phyloP scores from a whole-genome alignment of 345 rosid genomes.

The Syzygium aqueum region DNA sequence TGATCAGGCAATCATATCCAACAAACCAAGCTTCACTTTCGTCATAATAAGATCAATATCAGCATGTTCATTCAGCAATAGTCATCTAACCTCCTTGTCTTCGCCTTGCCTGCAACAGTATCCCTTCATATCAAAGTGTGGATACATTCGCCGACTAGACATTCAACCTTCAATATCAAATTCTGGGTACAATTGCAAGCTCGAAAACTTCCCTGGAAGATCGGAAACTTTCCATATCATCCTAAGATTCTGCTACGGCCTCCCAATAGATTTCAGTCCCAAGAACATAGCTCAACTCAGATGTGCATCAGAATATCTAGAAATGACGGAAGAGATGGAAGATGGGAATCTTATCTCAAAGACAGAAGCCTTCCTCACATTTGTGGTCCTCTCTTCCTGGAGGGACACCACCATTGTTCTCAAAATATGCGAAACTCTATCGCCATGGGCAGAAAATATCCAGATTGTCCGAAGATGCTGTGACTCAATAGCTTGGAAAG shows the following conservation, averaged over 20 bases:
- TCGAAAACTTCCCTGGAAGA: conserved; percentile 77
- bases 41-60: neutral
- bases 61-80: neutral
- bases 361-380: conserved; percentile 77
- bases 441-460: conserved; percentile 89
- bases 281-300: conserved; percentile 53
- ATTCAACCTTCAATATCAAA: conserved; percentile 52
- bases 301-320: conserved; percentile 77
- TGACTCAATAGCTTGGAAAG: conserved; percentile 76
- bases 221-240: conserved; percentile 57
- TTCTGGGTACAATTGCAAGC: conserved; percentile 43
- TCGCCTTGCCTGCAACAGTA: conserved; percentile 33
- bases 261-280: conserved; percentile 51
- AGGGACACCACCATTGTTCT: conserved; percentile 67
- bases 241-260: conserved; percentile 64
- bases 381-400: conserved; percentile 73
- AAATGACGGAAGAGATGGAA: conserved; percentile 81
- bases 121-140: conserved; percentile 79
- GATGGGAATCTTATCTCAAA: conserved; percentile 72
- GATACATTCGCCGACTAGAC: conserved; percentile 56
- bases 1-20: neutral
- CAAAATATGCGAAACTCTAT: conserved; percentile 53
- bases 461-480: conserved; percentile 82
- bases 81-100: neutral
- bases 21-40: neutral